A percentile compares a stretch with the other conserved stretches of the same genome.
Evolutionary conservation across 495 filamentous ascomycete genomes (phyloP).

Genomic region (Aspergillus sclerotiicarbonarius): DNA sequence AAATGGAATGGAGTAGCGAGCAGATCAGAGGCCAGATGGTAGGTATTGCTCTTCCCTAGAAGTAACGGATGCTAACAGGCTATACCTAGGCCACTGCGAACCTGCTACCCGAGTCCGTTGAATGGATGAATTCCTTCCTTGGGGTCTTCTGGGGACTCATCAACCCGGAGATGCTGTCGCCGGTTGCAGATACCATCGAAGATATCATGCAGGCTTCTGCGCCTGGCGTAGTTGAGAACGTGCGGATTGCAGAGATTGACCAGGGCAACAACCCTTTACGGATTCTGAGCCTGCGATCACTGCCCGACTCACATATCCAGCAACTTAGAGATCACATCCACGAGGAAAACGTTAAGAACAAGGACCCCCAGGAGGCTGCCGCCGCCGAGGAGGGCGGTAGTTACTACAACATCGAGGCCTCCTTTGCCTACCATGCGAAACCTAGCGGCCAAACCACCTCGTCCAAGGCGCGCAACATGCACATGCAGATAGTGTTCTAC

Average conservation of each 20-base stretch:
- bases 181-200: constrained; percentile 70
- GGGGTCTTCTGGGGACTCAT: constrained; percentile 82
- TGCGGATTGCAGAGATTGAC: constrained; percentile 92
- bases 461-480: constrained; percentile 87
- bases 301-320: constrained; percentile 77
- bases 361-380: constrained; percentile 82
- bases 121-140: constrained; percentile 91
- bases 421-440: constrained; percentile 87
- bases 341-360: constrained; percentile 71
- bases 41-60: constrained; percentile 22
- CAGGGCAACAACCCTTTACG: constrained; percentile 88
- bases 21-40: constrained; percentile 79
- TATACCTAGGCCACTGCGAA: constrained; percentile 65
- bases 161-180: constrained; percentile 88
- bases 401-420: constrained; percentile 92
- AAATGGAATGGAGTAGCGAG: constrained; percentile 87
- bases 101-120: constrained; percentile 86
- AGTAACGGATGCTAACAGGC: constrained; percentile 18
- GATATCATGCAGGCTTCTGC: constrained; percentile 97
- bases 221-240: constrained; percentile 85
- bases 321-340: constrained; percentile 77
- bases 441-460: constrained; percentile 67
- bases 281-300: constrained; percentile 82
- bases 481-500: constrained; percentile 95
- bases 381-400: constrained; percentile 90